Evolutionary conservation across 2,329 filamentous ascomycete species (phyloP).

Genomic region (Xylariales sp.): DNA sequence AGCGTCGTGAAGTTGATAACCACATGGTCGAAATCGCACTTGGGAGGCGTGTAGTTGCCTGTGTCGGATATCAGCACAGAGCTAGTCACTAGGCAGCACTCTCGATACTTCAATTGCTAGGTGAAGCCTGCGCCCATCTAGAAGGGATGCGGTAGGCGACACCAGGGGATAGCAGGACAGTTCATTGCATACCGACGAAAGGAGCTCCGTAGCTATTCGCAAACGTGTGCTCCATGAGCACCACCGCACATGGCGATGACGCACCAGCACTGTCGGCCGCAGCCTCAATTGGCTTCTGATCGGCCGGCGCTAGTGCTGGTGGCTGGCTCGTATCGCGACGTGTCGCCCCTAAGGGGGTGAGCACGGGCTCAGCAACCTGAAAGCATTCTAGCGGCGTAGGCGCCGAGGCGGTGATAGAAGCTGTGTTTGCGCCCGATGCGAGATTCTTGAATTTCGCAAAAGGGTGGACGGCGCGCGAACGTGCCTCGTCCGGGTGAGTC

Average conservation of each 20-base stretch:
- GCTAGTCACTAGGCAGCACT: neutral
- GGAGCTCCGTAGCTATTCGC: conserved; percentile 78
- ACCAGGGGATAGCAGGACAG: neutral
- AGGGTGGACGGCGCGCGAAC: conserved; percentile 38
- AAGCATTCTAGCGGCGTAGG: conserved; percentile 68
- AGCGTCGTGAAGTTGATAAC: conserved; percentile 81
- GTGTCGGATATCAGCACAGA: conserved; percentile 28
- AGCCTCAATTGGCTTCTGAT: conserved; percentile 31
- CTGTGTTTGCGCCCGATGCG: conserved; percentile 17
- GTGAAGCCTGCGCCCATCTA: neutral
- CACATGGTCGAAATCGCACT: conserved; percentile 78
- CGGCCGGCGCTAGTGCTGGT: conserved; percentile 38
- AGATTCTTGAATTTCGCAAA: conserved; percentile 42
- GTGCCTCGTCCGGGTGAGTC: conserved; percentile 37
- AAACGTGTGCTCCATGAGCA: conserved; percentile 79
- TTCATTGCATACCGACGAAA: conserved; percentile 69
- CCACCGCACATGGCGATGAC: conserved; percentile 59
- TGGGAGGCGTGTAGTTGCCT: conserved; percentile 74
- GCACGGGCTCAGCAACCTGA: conserved; percentile 75
- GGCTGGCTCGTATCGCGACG: conserved; percentile 52
- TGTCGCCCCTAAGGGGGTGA: conserved; percentile 59
- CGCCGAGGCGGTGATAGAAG: conserved; percentile 29
- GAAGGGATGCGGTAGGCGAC: neutral
- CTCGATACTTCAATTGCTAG: neutral
- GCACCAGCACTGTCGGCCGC: conserved; percentile 41